A percentile compares a stretch with the other conserved stretches of the same genome.
These are phyloP conservation scores for Cystobasidium onofrii DNA, from an alignment of 768 basidiomycete species.

Conservation along the genomic window DNA sequence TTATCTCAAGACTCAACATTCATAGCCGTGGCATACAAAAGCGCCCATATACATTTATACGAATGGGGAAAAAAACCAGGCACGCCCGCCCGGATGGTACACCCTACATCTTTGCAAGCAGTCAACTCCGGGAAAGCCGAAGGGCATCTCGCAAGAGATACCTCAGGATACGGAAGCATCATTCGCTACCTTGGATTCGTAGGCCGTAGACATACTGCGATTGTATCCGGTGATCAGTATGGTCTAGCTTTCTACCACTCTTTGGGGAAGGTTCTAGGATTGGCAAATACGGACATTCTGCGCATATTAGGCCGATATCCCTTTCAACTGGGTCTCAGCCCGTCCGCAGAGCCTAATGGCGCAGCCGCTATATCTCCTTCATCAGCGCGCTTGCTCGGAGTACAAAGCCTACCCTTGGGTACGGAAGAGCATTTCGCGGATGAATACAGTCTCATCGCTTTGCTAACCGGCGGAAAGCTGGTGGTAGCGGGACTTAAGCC, in stretches of 20 bases:
- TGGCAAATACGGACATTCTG: constrained; percentile 87
- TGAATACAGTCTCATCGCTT: constrained; percentile 65
- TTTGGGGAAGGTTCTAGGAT: constrained; percentile 83
- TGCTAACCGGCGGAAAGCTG: constrained; percentile 81
- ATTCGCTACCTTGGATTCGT: constrained; percentile 80
- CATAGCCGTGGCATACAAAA: constrained; percentile 75
- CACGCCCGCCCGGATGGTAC: constrained; percentile 54
- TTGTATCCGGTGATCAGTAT: constrained; percentile 78
- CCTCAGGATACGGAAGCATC: constrained; percentile 53
- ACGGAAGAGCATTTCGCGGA: constrained; percentile 67
- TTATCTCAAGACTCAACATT: constrained; percentile 91
- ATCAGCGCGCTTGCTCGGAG: constrained; percentile 40
- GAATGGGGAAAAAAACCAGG: constrained; percentile 61
- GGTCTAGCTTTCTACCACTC: constrained; percentile 94
- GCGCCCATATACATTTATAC: constrained; percentile 77
- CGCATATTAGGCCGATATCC: constrained; percentile 89
- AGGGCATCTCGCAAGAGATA: constrained; percentile 57
- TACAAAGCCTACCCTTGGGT: constrained; percentile 74
- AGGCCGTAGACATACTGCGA: constrained; percentile 81
- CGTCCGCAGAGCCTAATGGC: not conserved
- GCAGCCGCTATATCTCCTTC: not conserved
- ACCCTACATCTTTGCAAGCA: constrained; percentile 61
- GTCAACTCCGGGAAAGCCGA: constrained; percentile 71
- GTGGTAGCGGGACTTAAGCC: constrained; percentile 90
- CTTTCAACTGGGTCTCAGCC: constrained; percentile 45